Conservation (phyloP, 2,329 filamentous ascomycete genomes). For the Trichophyton schoenleinii region DNA sequence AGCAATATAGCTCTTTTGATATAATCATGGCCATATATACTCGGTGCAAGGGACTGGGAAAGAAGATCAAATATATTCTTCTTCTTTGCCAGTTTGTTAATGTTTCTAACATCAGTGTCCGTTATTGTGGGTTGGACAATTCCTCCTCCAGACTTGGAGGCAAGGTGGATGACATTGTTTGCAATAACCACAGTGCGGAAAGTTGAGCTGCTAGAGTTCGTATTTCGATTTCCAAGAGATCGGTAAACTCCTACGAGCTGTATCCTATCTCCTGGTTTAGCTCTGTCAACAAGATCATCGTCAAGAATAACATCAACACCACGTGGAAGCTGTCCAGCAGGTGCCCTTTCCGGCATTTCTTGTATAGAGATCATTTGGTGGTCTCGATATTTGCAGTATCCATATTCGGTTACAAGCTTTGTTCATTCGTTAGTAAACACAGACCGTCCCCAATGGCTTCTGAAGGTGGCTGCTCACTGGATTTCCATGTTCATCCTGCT, state of each 20-base stretch:
- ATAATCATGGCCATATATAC: constrained; percentile 92
- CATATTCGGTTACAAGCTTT: constrained; percentile 79
- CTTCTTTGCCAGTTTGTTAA: constrained; percentile 94
- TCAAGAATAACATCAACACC: constrained; percentile 95
- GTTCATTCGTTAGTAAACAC: not conserved
- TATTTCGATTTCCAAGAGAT: constrained; percentile 88
- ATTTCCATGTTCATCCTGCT: constrained; percentile 86
- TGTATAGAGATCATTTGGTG: constrained; percentile 97
- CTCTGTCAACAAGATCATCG: constrained; percentile 86
- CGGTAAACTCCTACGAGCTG: constrained; percentile 95
- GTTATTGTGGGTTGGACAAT: constrained; percentile 87
- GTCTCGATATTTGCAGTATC: constrained; percentile 87
- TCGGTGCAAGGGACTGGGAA: constrained; percentile 86
- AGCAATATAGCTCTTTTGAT: constrained; percentile 96
- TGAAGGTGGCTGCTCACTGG: constrained; percentile 38
- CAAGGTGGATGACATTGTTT: constrained; percentile 88
- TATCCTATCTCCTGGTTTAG: constrained; percentile 90
- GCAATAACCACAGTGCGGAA: constrained; percentile 91
- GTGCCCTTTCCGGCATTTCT: constrained; percentile 95
- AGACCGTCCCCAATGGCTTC: not conserved
- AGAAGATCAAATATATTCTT: constrained; percentile 85
- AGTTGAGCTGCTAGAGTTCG: constrained; percentile 75
- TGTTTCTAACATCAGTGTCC: constrained; percentile 93
- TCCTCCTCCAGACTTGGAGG: constrained; percentile 89
- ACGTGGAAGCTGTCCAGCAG: constrained; percentile 85